Conservation (phyloP, 805 yeast species). For the Candida coquimbonensis region DNA sequence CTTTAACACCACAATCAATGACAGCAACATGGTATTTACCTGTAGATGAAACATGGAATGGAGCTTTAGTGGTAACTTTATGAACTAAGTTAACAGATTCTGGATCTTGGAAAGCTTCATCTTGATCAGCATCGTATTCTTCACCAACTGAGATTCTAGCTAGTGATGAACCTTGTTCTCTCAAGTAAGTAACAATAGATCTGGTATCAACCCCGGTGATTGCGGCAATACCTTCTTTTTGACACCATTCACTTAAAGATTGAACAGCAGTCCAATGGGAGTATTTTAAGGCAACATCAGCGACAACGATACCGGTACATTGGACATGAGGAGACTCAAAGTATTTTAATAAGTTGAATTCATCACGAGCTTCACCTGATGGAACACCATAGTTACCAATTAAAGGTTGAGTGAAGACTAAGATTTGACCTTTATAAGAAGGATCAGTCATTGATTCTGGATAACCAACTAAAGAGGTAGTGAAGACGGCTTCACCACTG, state of each 20-base stretch:
- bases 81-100: slow-evolving; percentile 84
- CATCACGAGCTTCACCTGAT: slow-evolving; percentile 69
- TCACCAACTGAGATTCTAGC: slow-evolving; percentile 88
- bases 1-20: slow-evolving; percentile 97
- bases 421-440: slow-evolving; percentile 92
- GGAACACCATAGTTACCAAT: slow-evolving; percentile 99
- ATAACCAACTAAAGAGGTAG: slow-evolving; percentile 96
- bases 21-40: slow-evolving; percentile 79
- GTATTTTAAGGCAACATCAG: slow-evolving; percentile 90
- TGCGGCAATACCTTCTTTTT: slow-evolving; percentile 93
- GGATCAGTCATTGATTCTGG: slow-evolving; percentile 99
- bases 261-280: slow-evolving; percentile 99
- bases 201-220: slow-evolving; percentile 97
- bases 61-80: slow-evolving; percentile 91
- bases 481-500: slow-evolving; percentile 96
- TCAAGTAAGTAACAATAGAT: slow-evolving; percentile 81
- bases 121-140: slow-evolving; percentile 86
- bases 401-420: slow-evolving; percentile 94
- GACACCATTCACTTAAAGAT: slow-evolving; percentile 91
- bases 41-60: slow-evolving; percentile 75
- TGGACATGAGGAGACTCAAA: slow-evolving; percentile 89
- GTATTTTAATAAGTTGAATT: slow-evolving; percentile 78
- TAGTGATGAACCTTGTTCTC: slow-evolving; percentile 94
- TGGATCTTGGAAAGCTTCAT: slow-evolving; percentile 87
- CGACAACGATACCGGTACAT: slow-evolving; percentile 93